Conservation (phyloP, 2,329 filamentous ascomycete species). For the Knoxdaviesia capensis region DNA sequence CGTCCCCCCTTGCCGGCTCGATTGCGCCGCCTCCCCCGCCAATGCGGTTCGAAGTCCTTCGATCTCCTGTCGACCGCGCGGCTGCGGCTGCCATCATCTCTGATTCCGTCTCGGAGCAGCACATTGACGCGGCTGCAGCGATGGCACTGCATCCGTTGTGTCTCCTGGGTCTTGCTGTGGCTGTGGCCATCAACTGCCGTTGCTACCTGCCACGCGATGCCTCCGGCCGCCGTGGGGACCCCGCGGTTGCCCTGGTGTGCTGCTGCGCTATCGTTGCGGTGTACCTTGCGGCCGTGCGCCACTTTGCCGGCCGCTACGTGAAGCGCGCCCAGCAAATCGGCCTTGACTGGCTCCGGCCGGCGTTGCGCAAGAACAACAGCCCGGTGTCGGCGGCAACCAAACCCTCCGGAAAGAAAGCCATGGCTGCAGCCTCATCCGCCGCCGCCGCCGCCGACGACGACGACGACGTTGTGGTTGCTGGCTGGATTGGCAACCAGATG, state of each 20-base stretch:
- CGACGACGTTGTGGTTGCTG: slow-evolving; percentile 41
- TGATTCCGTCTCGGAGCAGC: slow-evolving; percentile 67
- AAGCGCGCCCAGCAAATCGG: slow-evolving; percentile 37
- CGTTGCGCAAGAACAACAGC: neutral
- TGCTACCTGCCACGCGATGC: slow-evolving; percentile 15
- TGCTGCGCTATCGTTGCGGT: slow-evolving; percentile 35
- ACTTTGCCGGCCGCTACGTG: slow-evolving; percentile 40
- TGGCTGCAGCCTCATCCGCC: no score
- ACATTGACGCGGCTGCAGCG: slow-evolving; percentile 41
- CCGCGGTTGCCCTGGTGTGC: slow-evolving; percentile 47
- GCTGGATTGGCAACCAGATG: slow-evolving; percentile 45
- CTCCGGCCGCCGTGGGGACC: slow-evolving; percentile 39
- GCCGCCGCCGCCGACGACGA: slow-evolving; percentile 9
- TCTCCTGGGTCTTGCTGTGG: slow-evolving; percentile 20
- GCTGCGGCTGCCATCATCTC: slow-evolving; percentile 53
- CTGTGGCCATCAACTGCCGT: slow-evolving; percentile 18
- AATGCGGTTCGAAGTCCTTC: slow-evolving; percentile 36
- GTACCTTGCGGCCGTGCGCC: slow-evolving; percentile 40
- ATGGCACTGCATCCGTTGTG: slow-evolving; percentile 42
- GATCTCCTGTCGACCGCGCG: slow-evolving; percentile 34
- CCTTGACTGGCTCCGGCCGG: slow-evolving; percentile 36
- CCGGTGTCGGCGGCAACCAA: no score
- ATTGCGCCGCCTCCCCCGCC: slow-evolving; percentile 18
- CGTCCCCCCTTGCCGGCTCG: no score
- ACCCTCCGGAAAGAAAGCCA: no score